These are phyloP conservation scores for Celoporthe dispersa DNA, from an alignment of 2,329 filamentous ascomycete species.

Conservation along the genomic window DNA sequence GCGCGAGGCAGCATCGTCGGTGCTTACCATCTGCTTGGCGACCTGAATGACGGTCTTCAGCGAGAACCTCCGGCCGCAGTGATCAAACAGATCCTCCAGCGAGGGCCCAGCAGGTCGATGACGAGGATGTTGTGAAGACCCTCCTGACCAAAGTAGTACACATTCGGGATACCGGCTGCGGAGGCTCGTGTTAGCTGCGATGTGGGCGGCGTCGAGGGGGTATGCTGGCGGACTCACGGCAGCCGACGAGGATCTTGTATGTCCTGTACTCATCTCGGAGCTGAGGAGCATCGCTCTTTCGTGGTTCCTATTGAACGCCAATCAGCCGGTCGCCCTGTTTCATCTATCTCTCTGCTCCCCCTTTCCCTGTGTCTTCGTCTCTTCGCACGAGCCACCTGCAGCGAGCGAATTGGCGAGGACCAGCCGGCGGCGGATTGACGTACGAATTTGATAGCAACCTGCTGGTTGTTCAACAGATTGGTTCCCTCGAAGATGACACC, in stretches of 20 bases:
- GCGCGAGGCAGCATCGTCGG: not conserved
- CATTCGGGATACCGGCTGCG: slow-evolving; percentile 94
- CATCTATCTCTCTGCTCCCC: too few relatives aligned
- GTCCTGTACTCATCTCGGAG: slow-evolving; percentile 97
- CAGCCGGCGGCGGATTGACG: slow-evolving; percentile 44
- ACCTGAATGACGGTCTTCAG: slow-evolving; percentile 99
- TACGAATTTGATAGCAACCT: slow-evolving; percentile 99
- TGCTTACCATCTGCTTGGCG: slow-evolving; percentile 90
- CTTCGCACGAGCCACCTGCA: not conserved
- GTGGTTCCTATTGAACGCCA: slow-evolving; percentile 73
- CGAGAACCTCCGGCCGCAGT: slow-evolving; percentile 92
- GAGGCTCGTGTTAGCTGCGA: slow-evolving; percentile 2
- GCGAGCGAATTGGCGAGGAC: not conserved
- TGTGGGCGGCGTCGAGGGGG: not conserved
- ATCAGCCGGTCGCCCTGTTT: slow-evolving; percentile 23
- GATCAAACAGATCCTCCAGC: slow-evolving; percentile 95
- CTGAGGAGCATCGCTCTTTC: slow-evolving; percentile 98
- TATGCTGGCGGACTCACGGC: slow-evolving; percentile 71
- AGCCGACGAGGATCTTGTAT: slow-evolving; percentile 99
- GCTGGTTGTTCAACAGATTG: slow-evolving; percentile 97
- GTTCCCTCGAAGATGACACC: slow-evolving; percentile 99
- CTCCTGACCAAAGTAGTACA: slow-evolving; percentile 99
- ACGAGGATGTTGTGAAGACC: slow-evolving; percentile 98
- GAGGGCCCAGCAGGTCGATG: slow-evolving; percentile 93
- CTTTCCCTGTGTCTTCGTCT: not conserved